Base-by-base conservation (phyloP, 2,329 filamentous ascomycete genomes). In the Zymoseptoria ardabiliae region DNA sequence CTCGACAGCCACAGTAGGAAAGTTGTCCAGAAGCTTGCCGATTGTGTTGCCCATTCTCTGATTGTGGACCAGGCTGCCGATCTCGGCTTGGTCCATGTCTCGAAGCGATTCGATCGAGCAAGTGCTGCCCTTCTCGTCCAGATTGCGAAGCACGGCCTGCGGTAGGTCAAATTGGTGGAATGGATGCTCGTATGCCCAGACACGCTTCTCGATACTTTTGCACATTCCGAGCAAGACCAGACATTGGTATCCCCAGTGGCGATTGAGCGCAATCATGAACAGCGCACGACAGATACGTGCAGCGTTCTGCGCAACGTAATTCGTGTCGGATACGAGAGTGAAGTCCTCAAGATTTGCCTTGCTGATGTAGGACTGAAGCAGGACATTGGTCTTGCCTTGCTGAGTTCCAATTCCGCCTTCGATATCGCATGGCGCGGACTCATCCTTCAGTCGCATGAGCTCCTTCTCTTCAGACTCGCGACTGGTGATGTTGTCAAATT, bases 241-340 rank as follows among this genome's bases (percentile, higher is more conserved):
- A 66, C 95, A 99, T 73, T 97, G 91, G 68, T 96, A 89, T 0
- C 95, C 94, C 94, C 94, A 99, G 66, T 91, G 85, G 60, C 94
- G 83, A 73, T 97, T 97, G 55, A 99, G 79, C 1, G 94, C 93
- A 68, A 99, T 93, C 91, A 97, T 96, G 75, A 99, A 99, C 17
- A 99, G 77, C 2, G 95, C 91, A 62, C 95, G 83, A 70, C 92
- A 97, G 59, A 99, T 99, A 73, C 94, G 87, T 1, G 91, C 90
- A 10, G 94, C 88, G 72, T 99, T 96, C 72, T 99, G 94, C 1
- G 94, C 91, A 50, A 99, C 90, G 70, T 99, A 99, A 64, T 91
- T 91, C 51, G 90, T 87, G 72, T 99, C 94, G 20, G 95, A 97
- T 1, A 88, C 84, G 10, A 99, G 78, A 0, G 94, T 93, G 75